Base-by-base conservation (phyloP, 192 early-diverging fungal genomes). In the Coemansia sp. region DNA sequence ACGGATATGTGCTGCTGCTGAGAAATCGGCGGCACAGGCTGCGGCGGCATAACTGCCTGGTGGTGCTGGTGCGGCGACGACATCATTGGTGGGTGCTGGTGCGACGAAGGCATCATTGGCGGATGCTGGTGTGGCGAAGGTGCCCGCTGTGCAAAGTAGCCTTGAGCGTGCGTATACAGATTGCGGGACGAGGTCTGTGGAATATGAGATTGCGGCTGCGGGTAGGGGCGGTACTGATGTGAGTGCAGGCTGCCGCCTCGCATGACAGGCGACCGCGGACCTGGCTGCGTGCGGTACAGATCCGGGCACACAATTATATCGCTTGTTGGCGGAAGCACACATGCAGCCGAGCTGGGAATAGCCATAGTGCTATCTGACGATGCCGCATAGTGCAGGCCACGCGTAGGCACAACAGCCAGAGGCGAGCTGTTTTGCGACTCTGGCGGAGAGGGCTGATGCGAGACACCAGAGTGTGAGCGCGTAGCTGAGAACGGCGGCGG, bases 401-500 rank as follows among this genome's bases (percentile, higher is more conserved):
- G 62, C n/a, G 64, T 46, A 1, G 70, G 44, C 17, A 26, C 46
- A 15, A 63, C 25, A 9, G 55, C 50, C 4, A 38, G 56, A 4
- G 76, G 70, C 47, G 70, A 67, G 76, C 40, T 73, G 24, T 73
- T 34, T 21, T 73, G 63, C 4, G 67, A 70, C 52, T 53, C 52
- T 5, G 76, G 76, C 31, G 76, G 70, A 15, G 76, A 72, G 25
- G 62, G 62, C n/a, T 64, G 65, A 20, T 68, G 74, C 15, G 50
- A 34, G 21, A 51, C 37, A 40, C 64, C 51, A 12, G 59, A 46
- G 59, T 62, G 70, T 25, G 66, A 65, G 62, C 75, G 75, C 20
- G 70, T 56, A 12, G 70, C 59, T 4, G 70, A 78, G 31, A 73
- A 37, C 40, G 70, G 75, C 55, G 70, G 75, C 11, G 66, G 75